Evolutionary conservation across 257 asterid genomes (phyloP), one percentile per base, ranked within the genome.

Genomic region (Anisodus tanguticus): DNA sequence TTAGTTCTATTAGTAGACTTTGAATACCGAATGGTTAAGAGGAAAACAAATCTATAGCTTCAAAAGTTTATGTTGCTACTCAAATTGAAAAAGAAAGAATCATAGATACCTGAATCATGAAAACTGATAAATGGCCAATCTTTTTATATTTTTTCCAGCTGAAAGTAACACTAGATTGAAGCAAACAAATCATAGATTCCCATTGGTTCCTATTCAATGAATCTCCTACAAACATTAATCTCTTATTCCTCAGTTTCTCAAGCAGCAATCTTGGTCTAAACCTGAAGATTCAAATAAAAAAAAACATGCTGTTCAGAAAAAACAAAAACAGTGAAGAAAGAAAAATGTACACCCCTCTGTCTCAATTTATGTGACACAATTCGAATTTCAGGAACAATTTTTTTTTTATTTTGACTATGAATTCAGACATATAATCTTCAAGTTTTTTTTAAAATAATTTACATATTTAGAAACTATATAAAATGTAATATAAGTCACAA

Each of bases 171-270:
- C 59, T 86, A 4, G 98, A 93, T 87, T 94, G 98, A 84, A 87
- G 78, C 83, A 94, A 89, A 87, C 98, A 94, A 60, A 94, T 88
- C 97, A 94, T 91, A 3, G 98, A 94, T 84, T 94, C 98, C 98
- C 98, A 94, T n/a, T 93, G 97, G 79, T 94, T 94, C 78, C 98
- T 87, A 84, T 94, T 94, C 85, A 69, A 16, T 41, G 78, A 69
- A 69, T 69, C 78, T 16, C 78, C 78, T 7, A 69, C 54, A 41
- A 69, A 69, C 78, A 69, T 69, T 16, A 69, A 39, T 39, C 78
- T 69, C 4, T 16, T 69, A 16, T 69, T 69, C 15, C 78, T 93
- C 89, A 94, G 80, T 79, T 89, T 94, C 89, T 94, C 91, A 17
- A 94, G 91, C 83, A 94, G 80, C 83, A 92, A 80, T 83, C 86